Base-by-base conservation (phyloP, 2,329 filamentous ascomycete species). In the Cladophialophora exuberans region DNA sequence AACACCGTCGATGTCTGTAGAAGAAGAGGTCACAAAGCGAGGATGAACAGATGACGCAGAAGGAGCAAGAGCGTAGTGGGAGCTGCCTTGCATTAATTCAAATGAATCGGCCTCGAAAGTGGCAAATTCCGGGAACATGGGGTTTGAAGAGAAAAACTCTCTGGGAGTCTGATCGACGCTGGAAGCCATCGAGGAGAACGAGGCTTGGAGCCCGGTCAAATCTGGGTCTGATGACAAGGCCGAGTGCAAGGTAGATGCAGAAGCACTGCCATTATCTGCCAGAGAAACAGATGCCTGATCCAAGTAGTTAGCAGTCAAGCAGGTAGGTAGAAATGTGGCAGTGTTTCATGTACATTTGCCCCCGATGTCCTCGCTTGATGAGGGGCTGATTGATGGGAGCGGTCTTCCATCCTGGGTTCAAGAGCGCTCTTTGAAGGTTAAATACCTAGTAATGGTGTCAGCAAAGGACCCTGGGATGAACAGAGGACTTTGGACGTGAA, bases 331-430 rank as follows among this genome's bases (percentile, higher is more conserved):
- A 10, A 22, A 20, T 23, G 51, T 35, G 58, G 58, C 58, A 47
- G 58, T 58, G 58, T 35, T 46, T 26, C 20, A 51, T 33, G 41
- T 57, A 60, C 58, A 58, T 54, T 54, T 38, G 54, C 43, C 10
- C 48, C 52, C 18, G 46, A 33, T 18, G 36, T 33, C 39, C 43
- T 45, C 9, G 22, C 17, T 26, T 26, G 50, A 31, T 48, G 26
- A 20, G 43, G 26, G 36, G 17, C 28, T 28, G 26, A 36, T 10
- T 56, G 43, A 38, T 33, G 56, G 47, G 56, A 18, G 22, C 18
- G 23, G 25, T 42, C 13, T 13, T 50, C 23, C 20, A 33, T 38
- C 56, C 55, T 57, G 38, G 30, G 35, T 10, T 36, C 10, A 10
- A 49, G 9, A 23, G 15, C 23, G 22, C n/a, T 22, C 9, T 10